Base-by-base conservation (phyloP, 2,329 filamentous ascomycete genomes). In the Pseudogymnoascus sp. region DNA sequence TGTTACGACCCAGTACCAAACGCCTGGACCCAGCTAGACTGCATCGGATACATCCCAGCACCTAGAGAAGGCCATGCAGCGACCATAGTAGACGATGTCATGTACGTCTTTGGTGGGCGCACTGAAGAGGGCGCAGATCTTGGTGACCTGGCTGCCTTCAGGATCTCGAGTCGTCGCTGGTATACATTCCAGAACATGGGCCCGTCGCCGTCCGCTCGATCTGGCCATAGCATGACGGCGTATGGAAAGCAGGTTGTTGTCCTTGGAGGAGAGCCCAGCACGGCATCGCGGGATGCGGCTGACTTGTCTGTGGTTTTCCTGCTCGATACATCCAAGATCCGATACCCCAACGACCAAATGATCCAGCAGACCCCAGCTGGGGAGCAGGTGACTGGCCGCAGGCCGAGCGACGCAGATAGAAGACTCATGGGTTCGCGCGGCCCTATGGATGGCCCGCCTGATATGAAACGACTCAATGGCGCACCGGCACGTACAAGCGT, bases 181-280 rank as follows among this genome's bases (percentile, higher is more conserved):
- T 99, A 97, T 75, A 99, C 95, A 37, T 99, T 99, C 77, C 95
- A 99, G 73, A 99, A 99, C 73, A 99, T 99, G 95, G 95, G 95
- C 0, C 93, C 93, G 2, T 96, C 93, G 1, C 95, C 95, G 0
- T 97, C 93, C 2, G 88, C 95, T 33, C 84, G 95, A 65, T 97
- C 93, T 15, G 95, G 95, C 1, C 95, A 99, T 75, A 97, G 92
- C 75, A 97, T 99, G 95, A 97, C 95, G 1, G 88, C 92, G 1
- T 91, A 93, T 66, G 91, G 91, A 31, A 97, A 96, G 75, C 90
- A 93, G 65, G 88, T 99, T 66, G 88, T 97, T 59, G 91, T 97
- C 42, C 81, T 97, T 33, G 96, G 91, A 38, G 95, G 95, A 67
- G 96, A 99, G 75, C 95, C 95, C 13, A 97, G 93, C 74, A 93